Evolutionary conservation across 2,329 filamentous ascomycete genomes (phyloP).

Genomic region (Xylaria multiplex): DNA sequence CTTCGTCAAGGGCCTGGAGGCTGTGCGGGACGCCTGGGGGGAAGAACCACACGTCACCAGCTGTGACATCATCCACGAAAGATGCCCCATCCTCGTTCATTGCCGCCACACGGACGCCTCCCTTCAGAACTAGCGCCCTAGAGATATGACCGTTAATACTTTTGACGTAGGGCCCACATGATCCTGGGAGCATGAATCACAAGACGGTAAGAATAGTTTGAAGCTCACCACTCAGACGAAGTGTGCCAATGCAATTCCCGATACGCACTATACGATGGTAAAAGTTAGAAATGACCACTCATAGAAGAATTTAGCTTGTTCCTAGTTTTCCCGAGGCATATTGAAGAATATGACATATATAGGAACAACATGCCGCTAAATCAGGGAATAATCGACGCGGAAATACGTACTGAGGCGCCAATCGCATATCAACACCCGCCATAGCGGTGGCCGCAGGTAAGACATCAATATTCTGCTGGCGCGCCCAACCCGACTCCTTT

Average conservation of each 20-base stretch:
- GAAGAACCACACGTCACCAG: slow-evolving; percentile 61
- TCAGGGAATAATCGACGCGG: neutral
- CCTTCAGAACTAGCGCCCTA: slow-evolving; percentile 61
- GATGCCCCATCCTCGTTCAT: slow-evolving; percentile 62
- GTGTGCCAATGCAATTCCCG: slow-evolving; percentile 73
- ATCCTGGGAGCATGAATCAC: neutral
- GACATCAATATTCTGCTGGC: slow-evolving; percentile 62
- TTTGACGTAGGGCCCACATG: neutral
- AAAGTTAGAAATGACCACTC: slow-evolving; percentile 3
- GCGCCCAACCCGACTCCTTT: slow-evolving; percentile 61
- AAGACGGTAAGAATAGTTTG: too few relatives aligned
- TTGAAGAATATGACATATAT: neutral
- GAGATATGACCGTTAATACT: slow-evolving; percentile 25
- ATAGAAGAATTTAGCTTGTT: neutral
- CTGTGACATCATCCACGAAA: slow-evolving; percentile 59
- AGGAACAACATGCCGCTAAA: neutral
- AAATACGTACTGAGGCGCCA: slow-evolving; percentile 55
- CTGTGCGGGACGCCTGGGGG: slow-evolving; percentile 47
- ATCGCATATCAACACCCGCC: slow-evolving; percentile 69
- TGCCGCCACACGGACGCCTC: slow-evolving; percentile 61
- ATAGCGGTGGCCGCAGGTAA: slow-evolving; percentile 62
- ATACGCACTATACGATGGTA: slow-evolving; percentile 54
- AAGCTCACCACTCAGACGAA: slow-evolving; percentile 49
- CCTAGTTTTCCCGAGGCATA: neutral
- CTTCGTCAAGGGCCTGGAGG: slow-evolving; percentile 64